These are phyloP conservation scores for Tolypocladium album DNA, from an alignment of 2,329 filamentous ascomycete species.

Conservation along the genomic window DNA sequence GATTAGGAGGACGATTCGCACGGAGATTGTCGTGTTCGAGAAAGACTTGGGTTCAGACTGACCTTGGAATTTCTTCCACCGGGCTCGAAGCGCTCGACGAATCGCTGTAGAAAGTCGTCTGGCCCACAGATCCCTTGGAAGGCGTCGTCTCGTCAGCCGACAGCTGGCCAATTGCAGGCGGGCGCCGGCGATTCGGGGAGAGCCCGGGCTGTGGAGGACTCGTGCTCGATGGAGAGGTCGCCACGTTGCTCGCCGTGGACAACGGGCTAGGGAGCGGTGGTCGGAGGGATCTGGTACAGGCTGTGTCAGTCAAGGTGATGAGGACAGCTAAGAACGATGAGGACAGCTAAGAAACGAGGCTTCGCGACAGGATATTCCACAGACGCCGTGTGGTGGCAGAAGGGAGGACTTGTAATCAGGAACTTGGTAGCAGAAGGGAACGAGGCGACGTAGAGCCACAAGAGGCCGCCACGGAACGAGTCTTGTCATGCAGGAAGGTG, in stretches of 20 bases:
- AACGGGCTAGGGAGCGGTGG: slow-evolving; percentile 39
- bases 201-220: slow-evolving; percentile 20
- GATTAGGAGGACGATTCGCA: background rate
- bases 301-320: background rate
- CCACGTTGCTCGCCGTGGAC: slow-evolving; percentile 29
- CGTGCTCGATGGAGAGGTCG: slow-evolving; percentile 30
- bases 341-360: background rate
- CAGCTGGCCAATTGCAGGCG: slow-evolving; percentile 8
- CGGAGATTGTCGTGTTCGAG: background rate
- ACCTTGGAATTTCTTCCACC: slow-evolving; percentile 21
- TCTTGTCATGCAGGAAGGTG: background rate
- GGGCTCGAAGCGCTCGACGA: slow-evolving; percentile 23
- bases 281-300: slow-evolving; percentile 31
- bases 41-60: slow-evolving; percentile 7
- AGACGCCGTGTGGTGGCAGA: background rate
- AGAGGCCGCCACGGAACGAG: background rate
- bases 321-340: background rate
- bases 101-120: slow-evolving; percentile 24
- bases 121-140: slow-evolving; percentile 6
- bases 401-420: background rate
- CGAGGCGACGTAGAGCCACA: background rate
- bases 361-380: background rate
- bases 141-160: slow-evolving; percentile 2
- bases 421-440: background rate
- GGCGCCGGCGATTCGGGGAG: slow-evolving; percentile 13